phyloP scores from a whole-genome alignment of 192 early-diverging fungal genomes.

The Backusella circina region DNA sequence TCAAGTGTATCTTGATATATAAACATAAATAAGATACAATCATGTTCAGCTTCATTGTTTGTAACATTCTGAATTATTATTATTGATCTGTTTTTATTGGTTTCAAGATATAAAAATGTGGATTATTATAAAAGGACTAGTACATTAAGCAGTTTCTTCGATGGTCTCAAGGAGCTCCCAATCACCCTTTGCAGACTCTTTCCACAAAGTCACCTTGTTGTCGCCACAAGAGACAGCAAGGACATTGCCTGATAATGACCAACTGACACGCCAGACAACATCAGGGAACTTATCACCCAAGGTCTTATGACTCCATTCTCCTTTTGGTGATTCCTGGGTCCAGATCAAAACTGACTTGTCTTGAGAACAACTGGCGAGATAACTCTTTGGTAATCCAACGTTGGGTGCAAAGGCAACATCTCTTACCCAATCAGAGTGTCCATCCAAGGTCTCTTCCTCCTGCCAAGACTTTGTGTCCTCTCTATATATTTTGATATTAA shows the following conservation, averaged over 20 bases:
- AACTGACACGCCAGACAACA: constrained; percentile 98
- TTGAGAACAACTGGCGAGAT: constrained; percentile 93
- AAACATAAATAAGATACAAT: too few species aligned
- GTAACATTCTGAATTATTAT: too few species aligned
- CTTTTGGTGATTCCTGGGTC: constrained; percentile 73
- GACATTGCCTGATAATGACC: constrained; percentile 93
- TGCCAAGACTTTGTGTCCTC: constrained; percentile 81
- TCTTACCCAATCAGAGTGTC: constrained; percentile 96
- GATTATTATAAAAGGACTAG: not conserved
- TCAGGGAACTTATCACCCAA: constrained; percentile 85
- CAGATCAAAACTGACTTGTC: constrained; percentile 96
- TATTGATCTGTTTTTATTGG: not conserved
- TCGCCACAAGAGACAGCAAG: constrained; percentile 95
- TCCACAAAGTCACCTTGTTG: constrained; percentile 96
- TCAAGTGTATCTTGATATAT: too few species aligned
- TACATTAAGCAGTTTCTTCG: constrained; percentile 39
- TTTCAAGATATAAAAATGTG: not conserved
- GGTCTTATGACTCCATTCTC: constrained; percentile 72
- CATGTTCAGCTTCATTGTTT: too few species aligned
- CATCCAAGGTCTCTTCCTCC: constrained; percentile 77
- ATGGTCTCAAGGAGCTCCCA: constrained; percentile 86
- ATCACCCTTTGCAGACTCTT: constrained; percentile 88
- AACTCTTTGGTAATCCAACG: constrained; percentile 84
- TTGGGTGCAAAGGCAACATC: constrained; percentile 97
- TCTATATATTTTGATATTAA: constrained; percentile 21